Conservation (phyloP, 208 protist species). For the Leishmania arabica region DNA sequence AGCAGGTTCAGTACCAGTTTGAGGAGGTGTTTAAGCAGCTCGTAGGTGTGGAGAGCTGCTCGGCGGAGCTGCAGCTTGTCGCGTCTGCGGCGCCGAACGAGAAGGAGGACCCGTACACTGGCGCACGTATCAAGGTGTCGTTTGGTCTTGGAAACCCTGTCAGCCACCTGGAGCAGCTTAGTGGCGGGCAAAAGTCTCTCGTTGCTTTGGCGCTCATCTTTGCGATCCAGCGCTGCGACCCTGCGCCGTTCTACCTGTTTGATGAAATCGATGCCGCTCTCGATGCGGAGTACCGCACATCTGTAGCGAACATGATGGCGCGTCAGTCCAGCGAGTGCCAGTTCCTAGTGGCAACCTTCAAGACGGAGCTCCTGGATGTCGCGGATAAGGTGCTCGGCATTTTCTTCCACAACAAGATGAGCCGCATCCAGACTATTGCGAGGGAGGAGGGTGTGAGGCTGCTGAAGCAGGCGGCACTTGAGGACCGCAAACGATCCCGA, state of each 20-base stretch:
- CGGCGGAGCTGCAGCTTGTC: conserved; percentile 84
- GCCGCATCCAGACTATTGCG: conserved; percentile 88
- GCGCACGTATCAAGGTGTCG: conserved; percentile 92
- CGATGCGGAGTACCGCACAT: conserved; percentile 95
- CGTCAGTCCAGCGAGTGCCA: conserved; percentile 93
- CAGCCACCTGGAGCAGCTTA: conserved; percentile 94
- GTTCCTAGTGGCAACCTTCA: conserved; percentile 99
- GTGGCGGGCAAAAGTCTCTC: conserved; percentile 98
- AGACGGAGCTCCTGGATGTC: conserved; percentile 94
- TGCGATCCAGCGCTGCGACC: conserved; percentile 98
- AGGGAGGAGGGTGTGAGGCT: conserved; percentile 54
- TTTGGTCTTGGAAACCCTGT: conserved; percentile 82
- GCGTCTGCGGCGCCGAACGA: conserved; percentile 15
- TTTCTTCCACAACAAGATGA: conserved; percentile 96
- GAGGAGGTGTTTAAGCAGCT: conserved; percentile 97
- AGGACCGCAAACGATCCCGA: conserved; percentile 58
- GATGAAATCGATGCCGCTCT: conserved; percentile 99
- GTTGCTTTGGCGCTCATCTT: conserved; percentile 99
- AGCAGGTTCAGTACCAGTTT: conserved; percentile 97
- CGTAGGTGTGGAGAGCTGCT: conserved; percentile 89
- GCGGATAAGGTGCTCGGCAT: conserved; percentile 96
- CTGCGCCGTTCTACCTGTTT: conserved; percentile 99
- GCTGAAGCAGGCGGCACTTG: conserved; percentile 70
- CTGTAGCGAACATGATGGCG: conserved; percentile 93
- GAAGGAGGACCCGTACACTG: conserved; percentile 85